Evolutionary conservation across 106 monocot genomes (phyloP).

Genomic region (Dioscorea dumetorum): DNA sequence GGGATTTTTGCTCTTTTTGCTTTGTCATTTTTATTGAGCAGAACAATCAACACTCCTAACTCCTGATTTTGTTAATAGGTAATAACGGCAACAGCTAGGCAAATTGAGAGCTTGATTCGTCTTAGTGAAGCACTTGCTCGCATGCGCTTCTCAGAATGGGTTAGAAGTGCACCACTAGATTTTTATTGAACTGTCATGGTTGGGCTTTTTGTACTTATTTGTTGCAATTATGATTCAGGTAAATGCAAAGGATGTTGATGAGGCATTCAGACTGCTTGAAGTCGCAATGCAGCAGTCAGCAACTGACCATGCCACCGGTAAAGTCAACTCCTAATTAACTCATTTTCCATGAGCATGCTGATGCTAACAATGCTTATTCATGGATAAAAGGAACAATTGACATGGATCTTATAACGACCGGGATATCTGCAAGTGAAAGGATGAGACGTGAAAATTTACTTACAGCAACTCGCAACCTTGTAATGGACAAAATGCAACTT

Average conservation of each 20-base stretch:
- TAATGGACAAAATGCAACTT: slow-evolving; percentile 80
- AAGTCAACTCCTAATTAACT: background rate
- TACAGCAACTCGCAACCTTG: slow-evolving; percentile 59
- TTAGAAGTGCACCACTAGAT: slow-evolving; percentile 3
- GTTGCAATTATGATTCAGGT: slow-evolving; percentile 33
- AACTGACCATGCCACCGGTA: slow-evolving; percentile 95
- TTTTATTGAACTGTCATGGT: too few species aligned
- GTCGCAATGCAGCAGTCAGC: slow-evolving; percentile 98
- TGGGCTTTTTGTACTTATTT: too few species aligned
- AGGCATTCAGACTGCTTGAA: slow-evolving; percentile 92
- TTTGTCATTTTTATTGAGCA: too few species aligned
- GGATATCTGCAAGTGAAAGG: slow-evolving; percentile 93
- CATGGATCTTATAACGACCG: slow-evolving; percentile 99
- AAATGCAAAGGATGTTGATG: slow-evolving; percentile 67
- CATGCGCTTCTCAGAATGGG: slow-evolving; percentile 86
- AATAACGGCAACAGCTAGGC: slow-evolving; percentile 93
- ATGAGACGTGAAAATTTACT: slow-evolving; percentile 71
- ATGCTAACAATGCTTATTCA: slow-evolving; percentile 1
- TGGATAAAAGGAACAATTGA: slow-evolving; percentile 80
- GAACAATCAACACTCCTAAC: too few species aligned
- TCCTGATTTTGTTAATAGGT: slow-evolving; percentile 31
- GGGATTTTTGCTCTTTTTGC: background rate
- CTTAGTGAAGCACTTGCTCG: slow-evolving; percentile 93
- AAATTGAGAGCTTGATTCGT: slow-evolving; percentile 97
- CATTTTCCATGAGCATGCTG: background rate